Conservation (phyloP, 2,329 filamentous ascomycete species). For the Trichoderma oligosporum region DNA sequence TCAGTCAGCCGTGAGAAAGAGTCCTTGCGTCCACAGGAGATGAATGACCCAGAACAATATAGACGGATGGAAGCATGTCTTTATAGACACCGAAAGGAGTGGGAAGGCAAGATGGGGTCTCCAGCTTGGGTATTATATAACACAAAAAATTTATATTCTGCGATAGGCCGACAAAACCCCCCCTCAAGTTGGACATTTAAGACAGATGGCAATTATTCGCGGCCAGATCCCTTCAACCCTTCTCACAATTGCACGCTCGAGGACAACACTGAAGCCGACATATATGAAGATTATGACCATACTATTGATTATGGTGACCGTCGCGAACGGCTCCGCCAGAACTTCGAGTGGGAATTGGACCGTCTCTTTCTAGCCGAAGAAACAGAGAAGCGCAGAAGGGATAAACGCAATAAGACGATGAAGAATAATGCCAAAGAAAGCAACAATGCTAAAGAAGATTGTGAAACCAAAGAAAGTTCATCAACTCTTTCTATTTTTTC, state of each 20-base stretch:
- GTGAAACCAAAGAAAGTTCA: too few species aligned
- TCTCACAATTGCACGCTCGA: neutral
- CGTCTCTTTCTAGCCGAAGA: conserved; percentile 17
- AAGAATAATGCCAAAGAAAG: too few species aligned
- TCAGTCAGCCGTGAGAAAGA: neutral
- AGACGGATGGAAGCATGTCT: conserved; percentile 7
- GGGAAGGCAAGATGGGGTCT: neutral
- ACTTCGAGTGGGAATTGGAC: conserved; percentile 22
- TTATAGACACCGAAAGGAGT: conserved; percentile 5
- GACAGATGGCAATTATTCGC: too few species aligned
- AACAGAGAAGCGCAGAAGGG: neutral
- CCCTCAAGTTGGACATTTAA: too few species aligned
- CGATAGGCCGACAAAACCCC: too few species aligned
- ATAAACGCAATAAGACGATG: too few species aligned
- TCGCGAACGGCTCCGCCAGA: conserved; percentile 16
- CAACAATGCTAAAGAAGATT: too few species aligned
- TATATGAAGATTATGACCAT: neutral
- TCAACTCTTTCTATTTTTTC: neutral
- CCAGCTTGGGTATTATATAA: too few species aligned
- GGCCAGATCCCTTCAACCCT: neutral
- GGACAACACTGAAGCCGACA: neutral
- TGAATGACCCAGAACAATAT: neutral
- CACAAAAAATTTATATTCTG: too few species aligned
- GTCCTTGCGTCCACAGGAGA: neutral
- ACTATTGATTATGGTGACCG: conserved; percentile 11